Base-by-base conservation (phyloP, 306 rosid genomes). In the Dryas alaskensis region DNA sequence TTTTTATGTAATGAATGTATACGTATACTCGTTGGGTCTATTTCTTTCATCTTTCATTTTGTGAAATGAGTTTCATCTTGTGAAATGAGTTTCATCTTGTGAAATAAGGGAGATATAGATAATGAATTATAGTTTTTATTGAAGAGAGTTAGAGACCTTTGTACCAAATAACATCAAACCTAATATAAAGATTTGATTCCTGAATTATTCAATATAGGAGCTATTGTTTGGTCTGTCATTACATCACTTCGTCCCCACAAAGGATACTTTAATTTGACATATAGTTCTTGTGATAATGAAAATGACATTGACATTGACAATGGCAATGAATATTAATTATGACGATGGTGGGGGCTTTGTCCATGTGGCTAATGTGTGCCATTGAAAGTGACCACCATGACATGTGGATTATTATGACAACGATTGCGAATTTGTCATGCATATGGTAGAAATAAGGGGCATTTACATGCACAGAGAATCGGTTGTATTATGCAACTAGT, bases 251-350 rank as follows among this genome's bases (percentile, higher is more conserved):
- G 11, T 59, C 59, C 59, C 59, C 59, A 53, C 4, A 10, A 14
- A 25, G 63, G 45, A 9, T 13, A 9, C n/a, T 52, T 16, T 3
- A 13, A 8, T 40, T 25, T 13, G 55, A 40, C 58, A 69, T 77
- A 74, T 65, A 71, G 67, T 81, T 73, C 59, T 70, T 52, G 31
- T 27, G 75, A 79, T 75, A 64, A 81, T 27, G 88, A 77, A 77
- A 69, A 63, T 40, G 70, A 78, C 79, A 69, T 75, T 40, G 70
- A 78, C 79, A 69, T 75, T 70, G 83, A 71, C 66, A 74, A 64
- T 70, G 73, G 74, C n/a, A 59, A 70, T 50, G 60, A 70, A 54
- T 50, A 71, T 22, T 22, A 48, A 47, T 40, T 39, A 4, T 2
- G n/a, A 2, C 42, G 60, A 31, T 37, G 61, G 65, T 9, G 70